These are phyloP conservation scores for Mycena filopes DNA, from an alignment of 768 basidiomycete species.

Conservation along the genomic window DNA sequence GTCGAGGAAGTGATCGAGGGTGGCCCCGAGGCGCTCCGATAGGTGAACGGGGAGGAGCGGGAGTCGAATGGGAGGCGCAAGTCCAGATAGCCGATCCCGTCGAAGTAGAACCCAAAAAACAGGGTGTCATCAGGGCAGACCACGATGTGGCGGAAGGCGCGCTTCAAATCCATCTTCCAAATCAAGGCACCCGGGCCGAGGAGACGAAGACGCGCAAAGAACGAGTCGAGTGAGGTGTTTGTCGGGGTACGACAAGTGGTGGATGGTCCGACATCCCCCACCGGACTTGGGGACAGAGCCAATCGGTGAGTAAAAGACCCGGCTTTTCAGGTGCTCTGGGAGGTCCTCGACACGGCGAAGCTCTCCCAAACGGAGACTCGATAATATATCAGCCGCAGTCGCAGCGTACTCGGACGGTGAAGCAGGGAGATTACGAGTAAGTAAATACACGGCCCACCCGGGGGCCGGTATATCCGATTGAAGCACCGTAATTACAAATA, in stretches of 20 bases:
- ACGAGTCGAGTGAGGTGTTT: slow-evolving; percentile 8
- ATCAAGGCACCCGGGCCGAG: slow-evolving; percentile 4
- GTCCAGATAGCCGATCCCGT: neutral
- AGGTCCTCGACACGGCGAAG: slow-evolving; percentile 17
- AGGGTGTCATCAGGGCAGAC: neutral
- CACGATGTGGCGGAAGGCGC: slow-evolving; percentile 5
- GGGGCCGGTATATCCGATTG: slow-evolving; percentile 21
- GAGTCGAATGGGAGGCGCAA: too few species aligned
- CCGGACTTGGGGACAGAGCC: too few species aligned
- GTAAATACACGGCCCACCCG: slow-evolving; percentile 13
- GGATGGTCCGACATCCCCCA: too few species aligned
- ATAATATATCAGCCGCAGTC: slow-evolving; percentile 10
- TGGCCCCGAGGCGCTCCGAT: slow-evolving; percentile 4
- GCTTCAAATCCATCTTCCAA: slow-evolving; percentile 13
- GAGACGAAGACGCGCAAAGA: neutral
- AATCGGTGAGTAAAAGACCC: slow-evolving; percentile 11
- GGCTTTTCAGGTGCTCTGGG: slow-evolving; percentile 4
- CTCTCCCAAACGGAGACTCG: neutral
- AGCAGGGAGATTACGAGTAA: slow-evolving; percentile 16
- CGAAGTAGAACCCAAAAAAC: neutral
- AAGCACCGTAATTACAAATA: slow-evolving; percentile 17
- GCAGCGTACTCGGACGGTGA: slow-evolving; percentile 16
- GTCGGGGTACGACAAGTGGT: slow-evolving; percentile 1
- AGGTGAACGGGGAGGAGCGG: slow-evolving; percentile 2
- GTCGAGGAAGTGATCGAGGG: slow-evolving; percentile 7